These are phyloP conservation scores for Phyllostachys edulis DNA, from an alignment of 176 grass and related monocot genomes.

Conservation along the genomic window DNA sequence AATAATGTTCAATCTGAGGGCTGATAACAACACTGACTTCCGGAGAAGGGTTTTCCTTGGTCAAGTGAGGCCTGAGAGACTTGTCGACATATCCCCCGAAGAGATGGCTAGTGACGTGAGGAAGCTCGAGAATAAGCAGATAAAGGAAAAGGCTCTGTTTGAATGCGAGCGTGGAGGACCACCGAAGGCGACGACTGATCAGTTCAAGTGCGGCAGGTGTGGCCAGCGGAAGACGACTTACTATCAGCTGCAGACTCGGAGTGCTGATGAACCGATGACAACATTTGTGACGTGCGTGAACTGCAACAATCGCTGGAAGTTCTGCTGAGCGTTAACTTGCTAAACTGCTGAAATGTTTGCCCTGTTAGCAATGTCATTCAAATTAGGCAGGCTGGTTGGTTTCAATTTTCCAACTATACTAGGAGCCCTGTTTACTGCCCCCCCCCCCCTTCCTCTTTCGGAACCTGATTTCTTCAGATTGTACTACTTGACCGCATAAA, in stretches of 20 bases:
- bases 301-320: conserved; percentile 96
- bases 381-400: conserved; percentile 21
- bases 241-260: conserved; percentile 81
- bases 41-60: conserved; percentile 66
- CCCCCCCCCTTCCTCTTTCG: too few relatives aligned
- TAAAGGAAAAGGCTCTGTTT: conserved; percentile 81
- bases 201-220: conserved; percentile 80
- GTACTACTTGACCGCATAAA: conserved; percentile 41
- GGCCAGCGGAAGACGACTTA: conserved; percentile 81
- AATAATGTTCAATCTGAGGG: conserved; percentile 82
- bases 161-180: conserved; percentile 60
- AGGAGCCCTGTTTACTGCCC: conserved; percentile 26
- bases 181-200: conserved; percentile 80
- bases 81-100: conserved; percentile 48
- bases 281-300: conserved; percentile 92
- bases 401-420: conserved; percentile 28
- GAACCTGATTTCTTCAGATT: conserved; percentile 47
- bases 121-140: conserved; percentile 68
- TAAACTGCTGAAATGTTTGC: not conserved
- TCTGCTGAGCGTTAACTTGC: conserved; percentile 49
- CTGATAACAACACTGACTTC: conserved; percentile 78
- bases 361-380: not conserved
- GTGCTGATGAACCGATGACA: conserved; percentile 89
- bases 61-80: conserved; percentile 49
- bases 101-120: conserved; percentile 84